Evolutionary conservation across 1,284 basidiomycete genomes (phyloP).

Genomic region (Ceratobasidium sp.): DNA sequence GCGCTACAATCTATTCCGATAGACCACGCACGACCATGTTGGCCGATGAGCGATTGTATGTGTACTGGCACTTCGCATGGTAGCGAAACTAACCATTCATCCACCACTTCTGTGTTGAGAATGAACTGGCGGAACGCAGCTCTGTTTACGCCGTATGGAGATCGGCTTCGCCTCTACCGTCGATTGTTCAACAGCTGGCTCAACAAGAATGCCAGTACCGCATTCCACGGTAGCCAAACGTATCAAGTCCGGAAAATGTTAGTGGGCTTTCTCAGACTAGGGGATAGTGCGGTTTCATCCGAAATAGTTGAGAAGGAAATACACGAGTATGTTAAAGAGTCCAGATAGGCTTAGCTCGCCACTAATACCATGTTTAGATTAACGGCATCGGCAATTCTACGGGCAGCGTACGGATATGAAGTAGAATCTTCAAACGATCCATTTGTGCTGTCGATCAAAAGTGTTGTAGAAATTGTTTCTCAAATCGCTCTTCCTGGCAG

Average conservation of each 20-base stretch:
- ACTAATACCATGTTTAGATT: background rate
- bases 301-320: background rate
- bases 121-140: background rate
- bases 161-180: background rate
- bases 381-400: constrained; percentile 21
- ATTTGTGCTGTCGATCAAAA: constrained; percentile 22
- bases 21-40: constrained; percentile 42
- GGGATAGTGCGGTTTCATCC: background rate
- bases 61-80: background rate
- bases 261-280: background rate
- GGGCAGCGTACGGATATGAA: constrained; percentile 34
- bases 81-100: background rate
- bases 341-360: background rate
- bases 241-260: constrained; percentile 1
- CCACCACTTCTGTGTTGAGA: background rate
- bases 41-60: constrained; percentile 9
- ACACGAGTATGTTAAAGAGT: background rate
- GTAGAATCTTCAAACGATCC: constrained; percentile 23
- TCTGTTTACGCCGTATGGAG: constrained; percentile 1
- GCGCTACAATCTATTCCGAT: constrained; percentile 46
- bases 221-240: constrained; percentile 7
- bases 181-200: constrained; percentile 28
- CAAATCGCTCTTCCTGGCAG: background rate
- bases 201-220: constrained; percentile 8
- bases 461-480: constrained; percentile 4